Conservation (phyloP, 116 monocot genomes). For the Posidonia oceanica region DNA sequence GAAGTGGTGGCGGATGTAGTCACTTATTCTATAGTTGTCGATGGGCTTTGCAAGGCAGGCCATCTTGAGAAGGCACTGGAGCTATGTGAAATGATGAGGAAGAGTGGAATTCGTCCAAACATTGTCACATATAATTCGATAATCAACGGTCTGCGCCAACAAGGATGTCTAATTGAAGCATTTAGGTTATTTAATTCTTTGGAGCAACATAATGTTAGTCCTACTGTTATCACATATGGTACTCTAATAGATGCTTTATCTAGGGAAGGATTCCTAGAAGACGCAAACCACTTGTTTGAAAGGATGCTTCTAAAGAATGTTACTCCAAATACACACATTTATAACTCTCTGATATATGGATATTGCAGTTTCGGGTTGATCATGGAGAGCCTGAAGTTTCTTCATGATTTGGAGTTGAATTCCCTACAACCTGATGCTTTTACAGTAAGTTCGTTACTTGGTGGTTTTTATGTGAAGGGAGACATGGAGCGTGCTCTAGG, state of each 20-base stretch:
- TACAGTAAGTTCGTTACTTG: conserved; percentile 67
- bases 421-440: conserved; percentile 49
- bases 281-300: conserved; percentile 54
- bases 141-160: conserved; percentile 62
- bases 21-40: conserved; percentile 50
- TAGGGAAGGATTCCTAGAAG: conserved; percentile 61
- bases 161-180: conserved; percentile 75
- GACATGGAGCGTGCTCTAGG: conserved; percentile 57
- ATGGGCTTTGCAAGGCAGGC: conserved; percentile 76
- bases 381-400: conserved; percentile 37
- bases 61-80: conserved; percentile 67
- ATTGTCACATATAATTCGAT: conserved; percentile 70
- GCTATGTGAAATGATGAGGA: conserved; percentile 61
- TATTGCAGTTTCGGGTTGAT: conserved; percentile 57
- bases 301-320: conserved; percentile 51
- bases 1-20: conserved; percentile 37
- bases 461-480: conserved; percentile 57
- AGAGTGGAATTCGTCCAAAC: conserved; percentile 37
- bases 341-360: conserved; percentile 63
- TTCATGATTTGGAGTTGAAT: conserved; percentile 36
- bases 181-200: conserved; percentile 79
- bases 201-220: conserved; percentile 26
- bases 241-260: conserved; percentile 67
- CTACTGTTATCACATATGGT: conserved; percentile 55
- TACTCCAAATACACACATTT: conserved; percentile 49